Conservation (phyloP, 176 grass and related monocot genomes). For the Paspalum notatum region DNA sequence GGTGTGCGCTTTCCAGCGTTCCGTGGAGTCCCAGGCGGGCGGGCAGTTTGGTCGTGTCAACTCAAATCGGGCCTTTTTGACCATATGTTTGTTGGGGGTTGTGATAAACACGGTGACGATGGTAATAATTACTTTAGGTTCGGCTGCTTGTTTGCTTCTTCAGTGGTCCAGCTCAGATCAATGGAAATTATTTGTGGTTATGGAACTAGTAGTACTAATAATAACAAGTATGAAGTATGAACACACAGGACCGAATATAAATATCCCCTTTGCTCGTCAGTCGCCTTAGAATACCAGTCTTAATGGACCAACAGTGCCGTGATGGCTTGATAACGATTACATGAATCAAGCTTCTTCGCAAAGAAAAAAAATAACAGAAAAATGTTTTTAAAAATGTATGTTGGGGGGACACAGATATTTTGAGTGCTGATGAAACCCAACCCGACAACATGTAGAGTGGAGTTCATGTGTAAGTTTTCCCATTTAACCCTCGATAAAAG, state of each 20-base stretch:
- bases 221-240: not conserved
- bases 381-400: not conserved
- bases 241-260: not conserved
- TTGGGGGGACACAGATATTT: not conserved
- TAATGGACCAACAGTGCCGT: not conserved
- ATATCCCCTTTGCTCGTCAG: not conserved
- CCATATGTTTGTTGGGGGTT: not conserved
- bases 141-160: conserved; percentile 6
- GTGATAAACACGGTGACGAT: not conserved
- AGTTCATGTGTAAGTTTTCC: no score
- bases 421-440: no score
- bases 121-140: not conserved
- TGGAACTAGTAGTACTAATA: not conserved
- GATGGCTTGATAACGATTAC: not conserved
- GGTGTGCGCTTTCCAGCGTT: conserved; percentile 1
- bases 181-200: not conserved
- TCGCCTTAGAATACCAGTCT: not conserved
- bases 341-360: not conserved
- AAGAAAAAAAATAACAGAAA: not conserved
- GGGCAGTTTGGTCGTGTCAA: conserved; percentile 19
- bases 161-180: not conserved
- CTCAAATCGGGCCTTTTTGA: conserved; percentile 15
- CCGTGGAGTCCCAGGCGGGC: not conserved
- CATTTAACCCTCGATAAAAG: no score
- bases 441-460: no score